Evolutionary conservation across 805 yeast species (phyloP).

Genomic region (Zygosaccharomyces bailii): DNA sequence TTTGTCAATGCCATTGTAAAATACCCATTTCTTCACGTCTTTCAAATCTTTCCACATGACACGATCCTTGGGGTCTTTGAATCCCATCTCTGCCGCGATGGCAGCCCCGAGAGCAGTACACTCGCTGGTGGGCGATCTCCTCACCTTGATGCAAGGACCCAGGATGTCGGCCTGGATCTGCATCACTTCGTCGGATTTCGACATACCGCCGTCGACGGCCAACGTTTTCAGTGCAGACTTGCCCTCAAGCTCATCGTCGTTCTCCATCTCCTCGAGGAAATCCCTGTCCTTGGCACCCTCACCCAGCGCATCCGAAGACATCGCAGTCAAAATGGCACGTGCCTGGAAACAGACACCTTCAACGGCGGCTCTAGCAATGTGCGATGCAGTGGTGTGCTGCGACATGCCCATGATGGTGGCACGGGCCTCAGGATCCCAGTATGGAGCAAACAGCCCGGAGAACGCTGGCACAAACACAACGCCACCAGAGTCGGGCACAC

Average conservation of each 20-base stretch:
- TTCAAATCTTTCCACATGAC: constrained; percentile 70
- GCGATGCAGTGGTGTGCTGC: constrained; percentile 86
- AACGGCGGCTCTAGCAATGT: constrained; percentile 89
- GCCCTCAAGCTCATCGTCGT: constrained; percentile 39
- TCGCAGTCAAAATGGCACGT: constrained; percentile 82
- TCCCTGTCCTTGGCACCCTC: constrained; percentile 40
- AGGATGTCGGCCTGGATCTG: constrained; percentile 90
- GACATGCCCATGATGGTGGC: constrained; percentile 93
- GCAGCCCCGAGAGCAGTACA: constrained; percentile 97
- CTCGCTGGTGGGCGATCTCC: constrained; percentile 77
- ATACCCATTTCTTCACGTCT: constrained; percentile 84
- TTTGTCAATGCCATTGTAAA: constrained; percentile 81
- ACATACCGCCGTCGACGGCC: constrained; percentile 95
- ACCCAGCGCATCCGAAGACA: constrained; percentile 79
- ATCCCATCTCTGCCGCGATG: constrained; percentile 81
- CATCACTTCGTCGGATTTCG: constrained; percentile 84
- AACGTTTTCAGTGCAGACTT: constrained; percentile 51
- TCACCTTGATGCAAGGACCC: constrained; percentile 81
- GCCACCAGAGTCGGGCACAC: constrained; percentile 79
- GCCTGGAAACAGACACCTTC: constrained; percentile 96
- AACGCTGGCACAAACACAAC: constrained; percentile 95
- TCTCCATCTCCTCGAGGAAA: constrained; percentile 50
- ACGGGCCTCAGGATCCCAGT: constrained; percentile 90
- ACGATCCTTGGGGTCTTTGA: constrained; percentile 48
- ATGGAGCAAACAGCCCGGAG: constrained; percentile 91